Evolutionary conservation across 257 asterid genomes (phyloP), one percentile per base, ranked within the genome.

Genomic region (Ajuga chamaepitys): DNA sequence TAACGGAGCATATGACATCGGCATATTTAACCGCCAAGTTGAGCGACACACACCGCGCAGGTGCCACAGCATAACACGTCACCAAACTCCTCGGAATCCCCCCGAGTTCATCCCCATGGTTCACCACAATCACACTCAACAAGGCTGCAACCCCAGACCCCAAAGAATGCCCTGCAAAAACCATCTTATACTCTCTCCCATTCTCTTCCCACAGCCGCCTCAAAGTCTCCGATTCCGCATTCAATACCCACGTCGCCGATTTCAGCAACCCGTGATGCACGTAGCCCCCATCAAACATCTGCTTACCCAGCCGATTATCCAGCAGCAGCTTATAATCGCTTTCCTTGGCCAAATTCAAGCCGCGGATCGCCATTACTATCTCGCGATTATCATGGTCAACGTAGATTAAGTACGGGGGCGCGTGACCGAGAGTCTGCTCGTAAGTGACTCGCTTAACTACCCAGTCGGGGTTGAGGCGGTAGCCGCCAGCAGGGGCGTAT

Each of bases 1-100:
- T 86, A 40, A 94, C 82, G 1, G 99, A 94, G 61, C 68, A 64
- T 38, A 88, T 82, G 51, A 94, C 77, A 75, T 90, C 99, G 2
- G 97, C 99, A 70, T 94, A 94, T 73, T 90, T 90, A 4, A 90
- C 95, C 5, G 97, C 99, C 77, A 94, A 81, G 68, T 94, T 94
- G 62, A 94, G 95, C 2, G 99, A 93, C 97, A 94, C 85, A 67
- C 99, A 94, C 76, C 97, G 64, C 8, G 99, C 92, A 7, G 99
- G 97, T 1, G 97, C 99, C 40, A 94, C 88, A 3, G 99, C 85
- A 58, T 89, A 94, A 62, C 96, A 87, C 74, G 75, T 78, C 16
- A 94, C 68, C 66, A 86, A 64, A 63, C 71, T 66, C 84, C 97
- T 71, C 2, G 99, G 88, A 70, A 94, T 77, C 13, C 97, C 98